These are phyloP conservation scores for Curvularia sp. DNA, from an alignment of 2,329 filamentous ascomycete species.

Conservation along the genomic window DNA sequence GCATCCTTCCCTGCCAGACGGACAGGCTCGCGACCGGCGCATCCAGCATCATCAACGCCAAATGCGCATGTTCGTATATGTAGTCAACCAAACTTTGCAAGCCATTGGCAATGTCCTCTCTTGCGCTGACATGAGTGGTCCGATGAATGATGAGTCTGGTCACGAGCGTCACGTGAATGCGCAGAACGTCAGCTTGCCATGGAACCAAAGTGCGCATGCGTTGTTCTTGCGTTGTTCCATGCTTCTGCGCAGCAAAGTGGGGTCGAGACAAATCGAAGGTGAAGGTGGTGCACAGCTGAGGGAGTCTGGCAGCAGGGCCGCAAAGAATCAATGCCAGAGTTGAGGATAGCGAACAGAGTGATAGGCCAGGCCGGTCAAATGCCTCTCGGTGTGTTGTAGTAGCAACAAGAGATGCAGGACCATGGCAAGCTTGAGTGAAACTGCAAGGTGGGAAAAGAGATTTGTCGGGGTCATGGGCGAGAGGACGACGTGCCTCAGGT, in stretches of 20 bases:
- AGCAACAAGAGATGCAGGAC: neutral
- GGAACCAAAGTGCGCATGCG: constrained; percentile 5
- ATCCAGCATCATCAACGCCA: neutral
- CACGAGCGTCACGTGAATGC: neutral
- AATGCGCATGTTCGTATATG: neutral
- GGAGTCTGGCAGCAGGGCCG: neutral
- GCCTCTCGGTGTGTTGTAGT: neutral
- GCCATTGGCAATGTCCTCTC: neutral
- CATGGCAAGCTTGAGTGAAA: neutral
- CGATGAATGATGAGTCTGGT: neutral
- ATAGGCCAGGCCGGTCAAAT: neutral
- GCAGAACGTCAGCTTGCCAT: constrained; percentile 4
- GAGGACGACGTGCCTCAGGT: constrained; percentile 2
- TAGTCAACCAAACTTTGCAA: neutral
- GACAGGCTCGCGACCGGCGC: neutral
- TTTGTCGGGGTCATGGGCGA: neutral
- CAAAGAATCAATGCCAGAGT: neutral
- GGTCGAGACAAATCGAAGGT: constrained; percentile 9
- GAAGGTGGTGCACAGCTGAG: constrained; percentile 1
- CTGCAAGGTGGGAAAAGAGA: neutral
- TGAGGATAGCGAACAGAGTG: neutral
- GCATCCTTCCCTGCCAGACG: neutral
- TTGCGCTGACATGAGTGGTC: neutral
- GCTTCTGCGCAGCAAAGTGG: constrained; percentile 6
- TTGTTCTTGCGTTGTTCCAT: constrained; percentile 18